Base-by-base conservation (phyloP, 129 eudicot genomes). In the Escallonia rubra region DNA sequence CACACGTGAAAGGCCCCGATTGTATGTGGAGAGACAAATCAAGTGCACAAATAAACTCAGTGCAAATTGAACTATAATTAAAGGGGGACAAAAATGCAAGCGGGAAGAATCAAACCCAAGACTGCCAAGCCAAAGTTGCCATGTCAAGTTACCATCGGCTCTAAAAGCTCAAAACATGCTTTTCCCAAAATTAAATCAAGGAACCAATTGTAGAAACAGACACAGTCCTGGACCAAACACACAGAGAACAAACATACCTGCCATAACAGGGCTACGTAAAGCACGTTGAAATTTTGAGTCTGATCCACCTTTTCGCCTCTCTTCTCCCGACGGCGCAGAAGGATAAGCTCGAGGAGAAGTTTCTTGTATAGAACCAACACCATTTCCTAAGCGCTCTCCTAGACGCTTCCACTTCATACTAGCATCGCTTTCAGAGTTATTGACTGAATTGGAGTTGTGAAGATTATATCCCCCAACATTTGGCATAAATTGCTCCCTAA, bases 401-500 rank as follows among this genome's bases (percentile, higher is more conserved):
- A 49, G 15, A 10, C 39, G 65, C 65, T 78, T 85, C 79, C 79
- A 76, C 74, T 76, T 69, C 60, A 65, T 14, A 59, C 66, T 64
- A 44, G 68, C 65, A 65, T 80, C 86, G 66, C n/a, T 77, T 66
- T 74, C 84, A 52, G 66, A 68, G 51, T 47, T 49, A 75, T 47
- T 73, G 40, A 78, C 67, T 59, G 80, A 72, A 67, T 48, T 45
- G 48, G 61, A 52, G 13, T 11, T 72, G 39, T 76, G 74, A 71
- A 49, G 52, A 60, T 72, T 77, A 49, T 59, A 59, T 63, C 74
- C 70, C 41, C 74, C 82, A 71, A 43, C 49, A 47, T 76, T 75
- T 51, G 73, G 80, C 86, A 77, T 78, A 65, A 82, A 80, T 45
- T 82, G 83, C 34, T 85, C 81, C 79, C 78, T 81, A 41, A 89